phyloP scores from a whole-genome alignment of 2,329 filamentous ascomycete genomes.

The Paraphaeosphaeria sporulosa region DNA sequence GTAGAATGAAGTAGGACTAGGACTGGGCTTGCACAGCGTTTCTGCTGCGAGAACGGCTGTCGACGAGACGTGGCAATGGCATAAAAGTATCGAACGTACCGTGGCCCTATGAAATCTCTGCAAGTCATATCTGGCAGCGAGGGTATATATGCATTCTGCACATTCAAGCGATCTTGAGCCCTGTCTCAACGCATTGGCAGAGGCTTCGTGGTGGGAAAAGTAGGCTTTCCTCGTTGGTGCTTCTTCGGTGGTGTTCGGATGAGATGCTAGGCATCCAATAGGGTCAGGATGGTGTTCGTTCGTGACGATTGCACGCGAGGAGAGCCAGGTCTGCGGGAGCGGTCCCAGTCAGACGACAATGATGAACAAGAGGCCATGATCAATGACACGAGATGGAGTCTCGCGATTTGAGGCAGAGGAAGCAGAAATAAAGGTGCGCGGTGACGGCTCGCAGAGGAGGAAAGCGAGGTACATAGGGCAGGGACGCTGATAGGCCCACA shows the following conservation, averaged over 20 bases:
- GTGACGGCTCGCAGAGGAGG: background rate
- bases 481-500: slow-evolving; percentile 20
- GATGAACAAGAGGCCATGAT: background rate
- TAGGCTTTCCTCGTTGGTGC: background rate
- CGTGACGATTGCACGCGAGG: background rate
- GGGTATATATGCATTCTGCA: background rate
- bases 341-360: background rate
- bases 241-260: background rate
- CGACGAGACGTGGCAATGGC: background rate
- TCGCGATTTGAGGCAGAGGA: background rate
- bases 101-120: background rate
- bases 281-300: background rate
- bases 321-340: background rate
- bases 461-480: background rate
- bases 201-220: background rate
- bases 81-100: background rate
- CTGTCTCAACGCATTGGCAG: background rate
- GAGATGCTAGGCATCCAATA: background rate
- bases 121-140: background rate
- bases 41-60: background rate
- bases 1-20: too few relatives aligned
- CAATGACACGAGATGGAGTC: slow-evolving; percentile 1
- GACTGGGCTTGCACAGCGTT: background rate
- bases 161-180: background rate
- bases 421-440: background rate